A percentile compares a stretch with the other conserved stretches of the same genome.
Evolutionary conservation across 2,329 filamentous ascomycete genomes (phyloP).

Genomic region (Epichloe scottii): DNA sequence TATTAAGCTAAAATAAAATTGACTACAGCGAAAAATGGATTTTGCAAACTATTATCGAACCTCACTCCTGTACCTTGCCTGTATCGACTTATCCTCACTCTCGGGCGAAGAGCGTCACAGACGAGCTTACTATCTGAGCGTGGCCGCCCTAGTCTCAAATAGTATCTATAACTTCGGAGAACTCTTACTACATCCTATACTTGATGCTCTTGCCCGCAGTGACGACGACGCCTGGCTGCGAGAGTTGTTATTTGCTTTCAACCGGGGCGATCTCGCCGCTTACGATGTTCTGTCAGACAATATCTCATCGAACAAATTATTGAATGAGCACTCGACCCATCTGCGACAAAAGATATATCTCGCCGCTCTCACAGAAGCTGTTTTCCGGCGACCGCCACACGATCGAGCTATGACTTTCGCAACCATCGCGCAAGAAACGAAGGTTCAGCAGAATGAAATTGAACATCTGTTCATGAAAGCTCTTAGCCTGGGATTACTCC

Average conservation of each 20-base stretch:
- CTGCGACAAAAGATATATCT: conserved; percentile 97
- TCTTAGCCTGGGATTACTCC: conserved; percentile 78
- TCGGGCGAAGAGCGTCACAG: conserved; percentile 61
- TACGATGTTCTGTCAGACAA: conserved; percentile 76
- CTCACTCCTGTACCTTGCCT: conserved; percentile 92
- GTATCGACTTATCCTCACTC: conserved; percentile 72
- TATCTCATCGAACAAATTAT: conserved; percentile 66
- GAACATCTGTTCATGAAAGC: conserved; percentile 99
- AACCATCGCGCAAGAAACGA: conserved; percentile 83
- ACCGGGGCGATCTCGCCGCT: conserved; percentile 79
- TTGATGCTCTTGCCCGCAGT: conserved; percentile 62
- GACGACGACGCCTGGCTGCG: conserved; percentile 77
- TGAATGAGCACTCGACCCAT: conserved; percentile 68
- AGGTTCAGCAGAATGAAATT: conserved; percentile 81
- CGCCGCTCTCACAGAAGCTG: conserved; percentile 86
- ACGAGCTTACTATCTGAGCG: conserved; percentile 83
- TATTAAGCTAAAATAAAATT: background rate
- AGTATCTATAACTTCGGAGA: conserved; percentile 99
- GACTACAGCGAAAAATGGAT: conserved; percentile 55
- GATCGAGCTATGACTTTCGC: conserved; percentile 88
- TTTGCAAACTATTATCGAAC: conserved; percentile 97
- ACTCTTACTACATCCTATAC: conserved; percentile 91
- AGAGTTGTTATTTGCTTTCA: conserved; percentile 94
- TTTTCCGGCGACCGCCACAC: conserved; percentile 91
- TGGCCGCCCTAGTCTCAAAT: conserved; percentile 84